A percentile compares a stretch with the other conserved stretches of the same genome.
These are phyloP conservation scores for Uncinocarpus reesii DNA, from an alignment of 2,329 filamentous ascomycete genomes.

Conservation along the genomic window DNA sequence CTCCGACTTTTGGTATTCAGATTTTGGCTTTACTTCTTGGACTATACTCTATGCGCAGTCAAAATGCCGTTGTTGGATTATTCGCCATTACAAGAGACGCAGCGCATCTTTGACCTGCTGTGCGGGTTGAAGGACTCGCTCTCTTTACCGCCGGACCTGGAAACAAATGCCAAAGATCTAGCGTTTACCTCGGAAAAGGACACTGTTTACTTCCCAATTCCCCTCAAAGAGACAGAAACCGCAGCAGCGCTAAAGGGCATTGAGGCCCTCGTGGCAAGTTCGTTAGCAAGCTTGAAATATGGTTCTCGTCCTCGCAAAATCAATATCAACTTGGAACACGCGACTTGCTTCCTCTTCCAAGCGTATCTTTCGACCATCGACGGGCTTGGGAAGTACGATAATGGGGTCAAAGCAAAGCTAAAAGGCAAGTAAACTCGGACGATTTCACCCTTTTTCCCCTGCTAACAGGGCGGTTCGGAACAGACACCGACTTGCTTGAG, in stretches of 20 bases:
- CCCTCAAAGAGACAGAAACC: conserved; percentile 46
- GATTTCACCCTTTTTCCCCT: not conserved
- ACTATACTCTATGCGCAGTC: no score
- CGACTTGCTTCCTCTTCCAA: conserved; percentile 34
- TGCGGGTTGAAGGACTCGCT: conserved; percentile 29
- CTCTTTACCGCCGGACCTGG: conserved; percentile 26
- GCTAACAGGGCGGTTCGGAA: conserved; percentile 15
- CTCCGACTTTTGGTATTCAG: no score
- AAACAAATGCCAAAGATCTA: conserved; percentile 26
- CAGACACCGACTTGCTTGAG: conserved; percentile 60
- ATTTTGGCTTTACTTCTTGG: no score
- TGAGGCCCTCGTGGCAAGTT: conserved; percentile 50
- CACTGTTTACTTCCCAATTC: conserved; percentile 35
- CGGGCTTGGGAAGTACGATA: conserved; percentile 31
- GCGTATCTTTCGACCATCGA: conserved; percentile 36
- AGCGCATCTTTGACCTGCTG: conserved; percentile 30
- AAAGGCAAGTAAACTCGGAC: conserved; percentile 24
- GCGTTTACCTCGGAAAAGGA: conserved; percentile 30
- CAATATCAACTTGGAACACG: conserved; percentile 30
- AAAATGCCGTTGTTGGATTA: conserved; percentile 5
- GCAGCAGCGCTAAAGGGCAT: conserved; percentile 49
- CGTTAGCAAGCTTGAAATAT: conserved; percentile 47
- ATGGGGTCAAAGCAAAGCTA: conserved; percentile 30
- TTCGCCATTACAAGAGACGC: conserved; percentile 22
- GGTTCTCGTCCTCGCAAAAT: conserved; percentile 31